phyloP scores from a whole-genome alignment of 805 yeast genomes.

The Candida qinlingensis region DNA sequence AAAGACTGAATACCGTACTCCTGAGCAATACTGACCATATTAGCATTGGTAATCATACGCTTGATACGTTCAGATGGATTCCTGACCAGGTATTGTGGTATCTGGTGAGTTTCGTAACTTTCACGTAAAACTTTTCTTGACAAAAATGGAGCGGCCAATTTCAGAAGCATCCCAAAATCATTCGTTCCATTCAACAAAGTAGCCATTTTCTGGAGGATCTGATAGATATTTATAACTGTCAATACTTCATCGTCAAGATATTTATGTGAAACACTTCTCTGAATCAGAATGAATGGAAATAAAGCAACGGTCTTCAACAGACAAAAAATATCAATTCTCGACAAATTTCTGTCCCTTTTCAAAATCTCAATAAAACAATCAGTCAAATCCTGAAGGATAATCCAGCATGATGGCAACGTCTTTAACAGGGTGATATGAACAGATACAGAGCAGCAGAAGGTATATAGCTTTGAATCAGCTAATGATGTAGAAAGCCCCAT shows the following conservation, averaged over 20 bases:
- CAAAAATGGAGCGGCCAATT: conserved; percentile 10
- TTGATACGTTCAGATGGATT: conserved; percentile 13
- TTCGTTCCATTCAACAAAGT: conserved; percentile 16
- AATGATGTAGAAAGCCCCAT: conserved; percentile 5
- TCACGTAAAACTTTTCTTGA: conserved; percentile 10
- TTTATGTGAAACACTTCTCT: too few relatives aligned
- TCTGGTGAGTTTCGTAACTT: conserved; percentile 1
- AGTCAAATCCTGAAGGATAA: conserved; percentile 12
- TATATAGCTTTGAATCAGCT: conserved; percentile 16
- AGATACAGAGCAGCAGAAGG: conserved; percentile 17
- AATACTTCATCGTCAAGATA: conserved; percentile 12
- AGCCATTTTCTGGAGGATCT: conserved; percentile 5
- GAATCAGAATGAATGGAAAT: conserved; percentile 11
- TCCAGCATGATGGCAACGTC: conserved; percentile 16
- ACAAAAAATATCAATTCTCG: conserved; percentile 15
- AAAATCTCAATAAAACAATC: conserved; percentile 8
- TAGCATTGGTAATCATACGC: conserved; percentile 13
- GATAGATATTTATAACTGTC: conserved; percentile 13
- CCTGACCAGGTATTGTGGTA: conserved; percentile 12
- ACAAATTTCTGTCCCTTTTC: conserved; percentile 11
- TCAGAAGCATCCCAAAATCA: conserved; percentile 10
- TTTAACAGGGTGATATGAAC: conserved; percentile 12
- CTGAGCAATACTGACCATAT: conserved; percentile 9
- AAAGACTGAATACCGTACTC: neutral
- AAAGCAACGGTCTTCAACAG: conserved; percentile 12